Evolutionary conservation across 305 asterid species (phyloP).

Genomic region (Fraxinus ornus): DNA sequence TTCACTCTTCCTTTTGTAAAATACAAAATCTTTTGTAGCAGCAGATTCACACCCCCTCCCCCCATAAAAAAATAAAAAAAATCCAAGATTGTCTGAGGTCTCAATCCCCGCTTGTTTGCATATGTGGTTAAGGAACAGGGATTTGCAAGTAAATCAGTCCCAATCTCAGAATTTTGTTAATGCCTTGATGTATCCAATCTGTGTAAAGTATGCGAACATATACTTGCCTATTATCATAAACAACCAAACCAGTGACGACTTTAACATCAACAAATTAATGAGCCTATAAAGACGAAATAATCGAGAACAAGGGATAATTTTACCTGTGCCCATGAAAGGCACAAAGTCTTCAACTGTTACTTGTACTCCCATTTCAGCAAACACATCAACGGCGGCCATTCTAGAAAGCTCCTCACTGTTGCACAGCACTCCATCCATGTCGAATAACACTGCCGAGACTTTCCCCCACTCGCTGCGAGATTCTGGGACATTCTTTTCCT

Average conservation of each 20-base stretch:
- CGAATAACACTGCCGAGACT: constrained; percentile 92
- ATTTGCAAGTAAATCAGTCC: background rate
- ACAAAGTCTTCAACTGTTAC: constrained; percentile 81
- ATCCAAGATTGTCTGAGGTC: background rate
- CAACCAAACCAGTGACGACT: background rate
- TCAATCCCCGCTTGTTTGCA: background rate
- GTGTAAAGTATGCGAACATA: background rate
- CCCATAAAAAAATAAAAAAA: background rate
- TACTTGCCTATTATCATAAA: background rate
- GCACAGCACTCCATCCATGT: constrained; percentile 96
- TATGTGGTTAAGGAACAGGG: background rate
- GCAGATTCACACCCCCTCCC: background rate
- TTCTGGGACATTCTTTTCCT: constrained; percentile 50
- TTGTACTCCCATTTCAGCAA: constrained; percentile 89
- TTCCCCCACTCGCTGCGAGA: constrained; percentile 65
- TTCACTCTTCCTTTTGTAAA: background rate
- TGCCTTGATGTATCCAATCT: background rate
- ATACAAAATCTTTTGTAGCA: background rate
- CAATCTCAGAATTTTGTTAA: background rate
- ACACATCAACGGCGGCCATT: constrained; percentile 86
- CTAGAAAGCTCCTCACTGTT: constrained; percentile 91
- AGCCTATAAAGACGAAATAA: background rate
- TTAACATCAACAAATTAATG: background rate
- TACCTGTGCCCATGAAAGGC: constrained; percentile 97
- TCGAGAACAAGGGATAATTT: background rate